Conservation (phyloP, 2,329 filamentous ascomycete genomes). For the Thelonectria olida region DNA sequence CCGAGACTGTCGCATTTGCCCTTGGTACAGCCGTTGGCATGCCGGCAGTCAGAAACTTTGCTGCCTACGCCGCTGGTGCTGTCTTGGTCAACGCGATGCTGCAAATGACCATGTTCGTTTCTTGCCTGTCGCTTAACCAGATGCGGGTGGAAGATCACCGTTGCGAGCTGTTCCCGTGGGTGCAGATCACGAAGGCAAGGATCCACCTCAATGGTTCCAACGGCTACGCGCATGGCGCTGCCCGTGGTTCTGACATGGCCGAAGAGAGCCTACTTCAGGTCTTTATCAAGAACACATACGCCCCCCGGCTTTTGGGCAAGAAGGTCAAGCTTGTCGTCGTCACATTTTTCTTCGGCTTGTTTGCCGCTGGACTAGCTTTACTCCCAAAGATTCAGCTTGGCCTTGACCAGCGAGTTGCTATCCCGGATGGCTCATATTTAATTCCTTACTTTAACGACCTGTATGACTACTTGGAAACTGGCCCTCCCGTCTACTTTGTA, state of each 20-base stretch:
- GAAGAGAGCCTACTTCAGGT: slow-evolving; percentile 86
- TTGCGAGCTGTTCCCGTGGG: slow-evolving; percentile 91
- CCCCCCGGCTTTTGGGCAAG: slow-evolving; percentile 80
- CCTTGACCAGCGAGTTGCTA: slow-evolving; percentile 92
- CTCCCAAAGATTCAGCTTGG: slow-evolving; percentile 87
- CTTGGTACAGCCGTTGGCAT: slow-evolving; percentile 95
- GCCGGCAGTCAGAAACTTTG: slow-evolving; percentile 98
- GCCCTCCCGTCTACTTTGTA: slow-evolving; percentile 96
- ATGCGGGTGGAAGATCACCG: slow-evolving; percentile 86
- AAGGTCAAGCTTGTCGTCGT: slow-evolving; percentile 82
- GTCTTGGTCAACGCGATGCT: slow-evolving; percentile 97
- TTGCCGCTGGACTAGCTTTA: slow-evolving; percentile 85
- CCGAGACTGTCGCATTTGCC: slow-evolving; percentile 92
- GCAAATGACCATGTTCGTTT: slow-evolving; percentile 96
- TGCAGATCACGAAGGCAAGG: slow-evolving; percentile 80
- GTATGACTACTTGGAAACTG: slow-evolving; percentile 89
- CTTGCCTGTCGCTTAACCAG: slow-evolving; percentile 91
- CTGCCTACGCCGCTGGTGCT: slow-evolving; percentile 93
- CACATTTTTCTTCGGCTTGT: slow-evolving; percentile 84
- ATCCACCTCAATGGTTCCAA: slow-evolving; percentile 69
- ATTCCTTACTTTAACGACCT: slow-evolving; percentile 97
- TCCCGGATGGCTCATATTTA: slow-evolving; percentile 92
- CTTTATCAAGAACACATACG: slow-evolving; percentile 92
- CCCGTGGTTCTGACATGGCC: slow-evolving; percentile 74
- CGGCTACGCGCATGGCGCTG: slow-evolving; percentile 63